Evolutionary conservation across 2,329 filamentous ascomycete species (phyloP), one percentile per base, ranked within the genome.

Genomic region (Grosmannia serpens): DNA sequence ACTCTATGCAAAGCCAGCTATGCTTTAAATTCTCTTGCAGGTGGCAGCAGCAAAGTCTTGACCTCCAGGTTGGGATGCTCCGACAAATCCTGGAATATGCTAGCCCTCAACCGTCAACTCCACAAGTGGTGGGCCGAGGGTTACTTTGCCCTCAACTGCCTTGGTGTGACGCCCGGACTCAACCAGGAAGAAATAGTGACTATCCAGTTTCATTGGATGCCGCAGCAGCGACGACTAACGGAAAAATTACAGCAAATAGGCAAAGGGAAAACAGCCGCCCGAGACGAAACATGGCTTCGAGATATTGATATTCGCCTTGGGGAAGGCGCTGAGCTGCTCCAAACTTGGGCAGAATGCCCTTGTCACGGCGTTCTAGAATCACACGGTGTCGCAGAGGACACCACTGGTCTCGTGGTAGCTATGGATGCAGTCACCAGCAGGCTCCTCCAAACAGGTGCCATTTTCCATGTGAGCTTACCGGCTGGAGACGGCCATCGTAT

Each of bases 151-250:
- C 50, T 54, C 50, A 33, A 54, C 17, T 58, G 55, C 22, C 50
- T 58, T 35, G 56, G 56, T 4, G 20, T 58, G 7, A 53, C 50
- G 7, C 56, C 56, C 2, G 7, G 6, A 2, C 22, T 4, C 15
- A 24, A 47, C 20, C 20, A n/a, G 2, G 22, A 35, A 1, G 31
- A 20, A 20, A 33, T 24, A 1, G 44, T 54, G 10, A 47, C 35
- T 4, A 41, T 58, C 44, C 56, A 58, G 22, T 54, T 58, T 31
- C 27, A 58, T 26, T 54, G 56, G 56, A 58, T 58, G 56, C 56
- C 56, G 17, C 26, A 47, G 15, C 35, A 38, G 10, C 38, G 20
- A 15, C 11, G 13, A 17, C 38, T 9, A 4, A 15, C 8, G 7
- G 38, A 26, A 38, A n/a, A n/a, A n/a, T n/a, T n/a, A n/a, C 4